Percentiles rank a stretch among this genome's conserved stretches.
phyloP scores from a whole-genome alignment of 129 eudicot genomes.

The Dittrichia graveolens region DNA sequence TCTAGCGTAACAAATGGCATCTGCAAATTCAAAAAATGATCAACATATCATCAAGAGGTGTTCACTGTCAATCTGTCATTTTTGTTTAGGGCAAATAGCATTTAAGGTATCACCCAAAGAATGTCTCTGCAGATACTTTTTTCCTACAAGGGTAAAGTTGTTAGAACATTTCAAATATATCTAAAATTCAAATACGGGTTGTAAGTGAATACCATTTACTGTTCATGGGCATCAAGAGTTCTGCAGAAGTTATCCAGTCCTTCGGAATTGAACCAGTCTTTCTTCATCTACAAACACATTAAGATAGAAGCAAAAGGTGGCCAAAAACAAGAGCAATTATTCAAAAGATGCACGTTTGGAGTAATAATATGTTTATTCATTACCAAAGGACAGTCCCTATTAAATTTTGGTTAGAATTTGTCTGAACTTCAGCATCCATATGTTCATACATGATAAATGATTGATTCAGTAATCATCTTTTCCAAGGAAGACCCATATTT shows the following conservation, averaged over 20 bases:
- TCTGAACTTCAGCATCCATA: not conserved
- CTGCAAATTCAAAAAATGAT: too few relatives aligned
- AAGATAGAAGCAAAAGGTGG: not conserved
- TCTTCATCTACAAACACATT: slow-evolving; percentile 51
- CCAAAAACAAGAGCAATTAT: not conserved
- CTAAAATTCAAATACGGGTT: not conserved
- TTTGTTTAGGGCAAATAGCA: too few relatives aligned
- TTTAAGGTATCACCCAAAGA: not conserved
- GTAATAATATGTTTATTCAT: not conserved
- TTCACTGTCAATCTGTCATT: too few relatives aligned
- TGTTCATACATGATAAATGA: not conserved
- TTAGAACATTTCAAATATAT: not conserved
- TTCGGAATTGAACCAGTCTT: slow-evolving; percentile 53
- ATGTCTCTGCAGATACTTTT: not conserved
- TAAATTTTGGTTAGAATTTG: not conserved
- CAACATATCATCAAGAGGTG: too few relatives aligned
- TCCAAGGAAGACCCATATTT: too few relatives aligned
- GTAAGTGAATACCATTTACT: not conserved
- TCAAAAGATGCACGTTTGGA: not conserved
- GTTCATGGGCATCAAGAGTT: slow-evolving; percentile 29
- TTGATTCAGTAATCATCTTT: not conserved
- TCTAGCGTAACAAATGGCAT: not conserved
- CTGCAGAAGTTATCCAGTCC: slow-evolving; percentile 40
- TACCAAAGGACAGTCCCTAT: not conserved
- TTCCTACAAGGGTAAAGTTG: not conserved